Evolutionary conservation across 768 basidiomycete species (phyloP).

Genomic region (Russula sp.): DNA sequence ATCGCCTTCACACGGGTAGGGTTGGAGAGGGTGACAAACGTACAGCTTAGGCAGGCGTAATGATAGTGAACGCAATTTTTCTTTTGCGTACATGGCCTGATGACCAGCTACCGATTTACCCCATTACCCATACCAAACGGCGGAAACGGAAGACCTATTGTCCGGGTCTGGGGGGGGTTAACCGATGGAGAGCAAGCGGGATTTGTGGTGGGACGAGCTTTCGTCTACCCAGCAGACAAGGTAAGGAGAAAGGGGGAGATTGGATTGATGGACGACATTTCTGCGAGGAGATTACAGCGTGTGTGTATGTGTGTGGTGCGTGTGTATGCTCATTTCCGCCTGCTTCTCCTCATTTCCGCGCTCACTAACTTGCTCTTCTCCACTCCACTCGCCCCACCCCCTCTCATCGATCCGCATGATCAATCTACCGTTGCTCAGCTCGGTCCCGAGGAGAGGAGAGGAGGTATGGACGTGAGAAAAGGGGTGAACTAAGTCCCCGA

Average conservation of each 20-base stretch:
- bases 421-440: background rate
- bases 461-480: background rate
- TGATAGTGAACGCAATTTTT: background rate
- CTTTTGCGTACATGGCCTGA: background rate
- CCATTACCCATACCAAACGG: background rate
- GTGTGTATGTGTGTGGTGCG: conserved; percentile 8
- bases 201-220: background rate
- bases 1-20: background rate
- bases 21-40: background rate
- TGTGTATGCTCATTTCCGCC: conserved; percentile 16
- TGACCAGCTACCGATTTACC: background rate
- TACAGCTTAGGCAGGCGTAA: background rate
- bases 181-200: background rate
- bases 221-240: background rate
- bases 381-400: background rate
- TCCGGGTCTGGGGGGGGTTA: background rate
- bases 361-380: background rate
- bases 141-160: background rate
- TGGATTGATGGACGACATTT: background rate
- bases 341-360: conserved; percentile 12
- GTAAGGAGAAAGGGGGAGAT: background rate
- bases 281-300: background rate
- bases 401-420: background rate
- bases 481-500: background rate
- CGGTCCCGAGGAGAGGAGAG: background rate